Evolutionary conservation across 345 rosid species (phyloP).

Genomic region (Boechera retrofracta): DNA sequence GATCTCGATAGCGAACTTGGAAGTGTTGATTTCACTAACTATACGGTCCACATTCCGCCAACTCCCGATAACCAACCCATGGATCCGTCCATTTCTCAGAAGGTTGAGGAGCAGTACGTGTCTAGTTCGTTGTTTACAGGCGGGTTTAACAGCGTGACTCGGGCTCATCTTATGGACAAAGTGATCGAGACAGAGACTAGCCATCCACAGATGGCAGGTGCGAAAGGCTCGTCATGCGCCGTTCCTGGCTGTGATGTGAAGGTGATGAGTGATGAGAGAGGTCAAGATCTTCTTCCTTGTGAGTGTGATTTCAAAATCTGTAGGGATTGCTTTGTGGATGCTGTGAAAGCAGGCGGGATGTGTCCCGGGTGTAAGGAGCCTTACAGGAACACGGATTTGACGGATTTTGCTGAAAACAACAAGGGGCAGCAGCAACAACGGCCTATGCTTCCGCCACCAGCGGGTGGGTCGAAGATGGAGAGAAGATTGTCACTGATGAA

Average conservation of each 20-base stretch:
- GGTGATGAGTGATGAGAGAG: constrained; percentile 93
- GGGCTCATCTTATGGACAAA: constrained; percentile 98
- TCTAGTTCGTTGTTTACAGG: constrained; percentile 92
- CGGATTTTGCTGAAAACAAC: constrained; percentile 65
- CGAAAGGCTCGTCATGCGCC: constrained; percentile 89
- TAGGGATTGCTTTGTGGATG: constrained; percentile 89
- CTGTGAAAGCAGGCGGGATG: constrained; percentile 78
- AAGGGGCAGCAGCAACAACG: constrained; percentile 42
- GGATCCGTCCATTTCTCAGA: constrained; percentile 93
- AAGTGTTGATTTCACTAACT: constrained; percentile 77
- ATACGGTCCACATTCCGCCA: constrained; percentile 87
- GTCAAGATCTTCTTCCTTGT: constrained; percentile 86
- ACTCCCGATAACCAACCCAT: constrained; percentile 97
- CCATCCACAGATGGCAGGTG: constrained; percentile 99
- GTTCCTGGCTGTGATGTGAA: constrained; percentile 92
- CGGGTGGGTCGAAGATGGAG: constrained; percentile 82
- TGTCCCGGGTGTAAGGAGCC: constrained; percentile 96
- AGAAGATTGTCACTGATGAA: constrained; percentile 95
- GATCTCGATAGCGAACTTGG: constrained; percentile 96
- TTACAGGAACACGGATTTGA: constrained; percentile 81
- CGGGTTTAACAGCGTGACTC: constrained; percentile 88
- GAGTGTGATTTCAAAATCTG: constrained; percentile 97
- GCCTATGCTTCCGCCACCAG: constrained; percentile 83
- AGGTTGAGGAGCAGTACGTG: constrained; percentile 97
- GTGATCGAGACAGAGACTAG: constrained; percentile 84